These are phyloP conservation scores for Suhomyces coccinellae DNA, from an alignment of 1,139 yeast species.

Conservation along the genomic window DNA sequence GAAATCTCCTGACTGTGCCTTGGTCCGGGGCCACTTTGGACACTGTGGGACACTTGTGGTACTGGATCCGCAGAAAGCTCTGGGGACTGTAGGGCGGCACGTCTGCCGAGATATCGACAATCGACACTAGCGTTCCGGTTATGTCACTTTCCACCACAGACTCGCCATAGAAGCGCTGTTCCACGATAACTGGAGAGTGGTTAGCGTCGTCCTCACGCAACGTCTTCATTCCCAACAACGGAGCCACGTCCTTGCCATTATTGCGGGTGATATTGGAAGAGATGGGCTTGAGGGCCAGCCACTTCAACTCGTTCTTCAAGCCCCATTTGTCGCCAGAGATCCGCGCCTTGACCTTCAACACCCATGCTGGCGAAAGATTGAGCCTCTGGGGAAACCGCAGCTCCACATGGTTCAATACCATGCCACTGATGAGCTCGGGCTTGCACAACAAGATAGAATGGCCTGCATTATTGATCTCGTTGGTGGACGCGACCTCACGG, in stretches of 20 bases:
- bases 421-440: slow-evolving; percentile 67
- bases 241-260: slow-evolving; percentile 38
- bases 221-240: slow-evolving; percentile 73
- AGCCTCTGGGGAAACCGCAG: slow-evolving; percentile 47
- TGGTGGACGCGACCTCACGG: slow-evolving; percentile 32
- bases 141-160: slow-evolving; percentile 26
- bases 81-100: slow-evolving; percentile 72
- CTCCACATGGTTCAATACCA: slow-evolving; percentile 59
- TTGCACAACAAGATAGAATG: slow-evolving; percentile 65
- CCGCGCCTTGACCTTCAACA: slow-evolving; percentile 58
- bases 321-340: slow-evolving; percentile 77
- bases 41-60: slow-evolving; percentile 75
- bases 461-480: slow-evolving; percentile 56
- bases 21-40: slow-evolving; percentile 75
- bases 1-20: slow-evolving; percentile 57
- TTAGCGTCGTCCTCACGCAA: slow-evolving; percentile 60
- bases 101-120: slow-evolving; percentile 75
- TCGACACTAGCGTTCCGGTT: slow-evolving; percentile 48
- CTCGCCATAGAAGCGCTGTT: slow-evolving; percentile 39
- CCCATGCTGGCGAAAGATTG: slow-evolving; percentile 64
- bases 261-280: slow-evolving; percentile 45
- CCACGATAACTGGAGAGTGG: slow-evolving; percentile 62
- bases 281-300: slow-evolving; percentile 59
- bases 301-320: slow-evolving; percentile 69
- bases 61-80: slow-evolving; percentile 52